Conservation (phyloP, 2,329 filamentous ascomycete species). For the Davidsoniella virescens region DNA sequence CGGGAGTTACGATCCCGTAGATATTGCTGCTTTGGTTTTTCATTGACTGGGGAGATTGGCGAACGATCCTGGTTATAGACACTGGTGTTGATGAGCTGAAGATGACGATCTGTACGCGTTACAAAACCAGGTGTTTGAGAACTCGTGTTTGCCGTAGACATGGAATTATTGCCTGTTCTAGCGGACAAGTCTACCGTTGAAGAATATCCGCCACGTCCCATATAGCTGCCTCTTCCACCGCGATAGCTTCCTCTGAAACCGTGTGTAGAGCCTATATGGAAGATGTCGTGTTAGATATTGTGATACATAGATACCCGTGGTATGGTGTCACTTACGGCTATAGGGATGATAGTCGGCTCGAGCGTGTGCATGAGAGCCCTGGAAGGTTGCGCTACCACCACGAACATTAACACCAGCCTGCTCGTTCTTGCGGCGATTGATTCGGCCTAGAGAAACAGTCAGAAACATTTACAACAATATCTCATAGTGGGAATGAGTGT, state of each 20-base stretch:
- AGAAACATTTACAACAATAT: conserved; percentile 13
- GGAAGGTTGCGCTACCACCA: neutral
- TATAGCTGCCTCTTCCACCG: conserved; percentile 19
- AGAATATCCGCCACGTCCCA: neutral
- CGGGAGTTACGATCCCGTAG: neutral
- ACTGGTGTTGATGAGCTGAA: conserved; percentile 67
- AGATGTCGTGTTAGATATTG: neutral
- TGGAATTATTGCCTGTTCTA: conserved; percentile 1
- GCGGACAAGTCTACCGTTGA: conserved; percentile 20
- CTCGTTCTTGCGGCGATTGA: conserved; percentile 62
- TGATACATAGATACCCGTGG: neutral
- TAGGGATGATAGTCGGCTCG: conserved; percentile 16
- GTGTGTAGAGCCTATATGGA: neutral
- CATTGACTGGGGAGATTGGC: conserved; percentile 20
- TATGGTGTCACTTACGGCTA: conserved; percentile 21
- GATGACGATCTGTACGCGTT: conserved; percentile 56
- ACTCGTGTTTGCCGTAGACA: conserved; percentile 1
- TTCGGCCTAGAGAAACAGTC: conserved; percentile 42
- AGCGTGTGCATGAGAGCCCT: neutral
- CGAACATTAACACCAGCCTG: conserved; percentile 23
- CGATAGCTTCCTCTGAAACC: conserved; percentile 17
- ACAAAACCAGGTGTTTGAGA: conserved; percentile 36
- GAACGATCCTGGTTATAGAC: conserved; percentile 23
- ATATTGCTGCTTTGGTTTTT: conserved; percentile 1
- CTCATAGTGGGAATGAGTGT: conserved; percentile 2